Conservation (phyloP, 495 filamentous ascomycete species). For the Penicillium cinerascens region DNA sequence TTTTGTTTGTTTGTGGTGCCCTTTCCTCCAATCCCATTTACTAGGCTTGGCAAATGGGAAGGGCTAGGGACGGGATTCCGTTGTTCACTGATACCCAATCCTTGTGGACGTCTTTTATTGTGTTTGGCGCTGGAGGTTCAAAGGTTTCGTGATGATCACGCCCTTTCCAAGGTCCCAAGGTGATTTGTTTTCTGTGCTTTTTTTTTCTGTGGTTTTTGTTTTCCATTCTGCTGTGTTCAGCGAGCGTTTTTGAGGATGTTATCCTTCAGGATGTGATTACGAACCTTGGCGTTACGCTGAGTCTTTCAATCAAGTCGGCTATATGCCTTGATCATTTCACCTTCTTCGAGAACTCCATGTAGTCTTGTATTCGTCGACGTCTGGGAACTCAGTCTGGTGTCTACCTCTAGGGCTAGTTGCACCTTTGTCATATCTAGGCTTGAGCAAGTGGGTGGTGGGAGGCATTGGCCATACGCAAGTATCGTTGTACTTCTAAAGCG, state of each 20-base stretch:
- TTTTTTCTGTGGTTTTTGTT: neutral
- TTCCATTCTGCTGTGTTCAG: neutral
- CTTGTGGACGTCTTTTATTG: neutral
- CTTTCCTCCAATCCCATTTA: too few relatives aligned
- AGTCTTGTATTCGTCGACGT: too few relatives aligned
- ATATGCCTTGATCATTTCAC: neutral
- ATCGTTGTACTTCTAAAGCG: too few relatives aligned
- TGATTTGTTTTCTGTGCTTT: neutral
- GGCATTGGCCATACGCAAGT: too few relatives aligned
- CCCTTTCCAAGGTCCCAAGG: too few relatives aligned
- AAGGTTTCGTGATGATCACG: neutral
- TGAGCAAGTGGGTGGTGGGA: too few relatives aligned
- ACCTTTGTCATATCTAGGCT: too few relatives aligned
- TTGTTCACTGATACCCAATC: neutral
- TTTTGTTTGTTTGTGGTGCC: neutral
- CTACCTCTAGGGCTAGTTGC: too few relatives aligned
- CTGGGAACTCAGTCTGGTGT: too few relatives aligned
- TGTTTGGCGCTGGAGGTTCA: neutral
- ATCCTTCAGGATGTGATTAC: slow-evolving; percentile 9
- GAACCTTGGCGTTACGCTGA: slow-evolving; percentile 16
- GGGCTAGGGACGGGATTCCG: neutral
- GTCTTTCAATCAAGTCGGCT: neutral
- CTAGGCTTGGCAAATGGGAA: neutral
- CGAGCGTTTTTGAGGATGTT: neutral
- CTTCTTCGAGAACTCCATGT: too few relatives aligned